Percentiles rank a stretch among this genome's conserved stretches.
These are phyloP conservation scores for Dentipellis fragilis DNA, from an alignment of 768 basidiomycete species.

Conservation along the genomic window DNA sequence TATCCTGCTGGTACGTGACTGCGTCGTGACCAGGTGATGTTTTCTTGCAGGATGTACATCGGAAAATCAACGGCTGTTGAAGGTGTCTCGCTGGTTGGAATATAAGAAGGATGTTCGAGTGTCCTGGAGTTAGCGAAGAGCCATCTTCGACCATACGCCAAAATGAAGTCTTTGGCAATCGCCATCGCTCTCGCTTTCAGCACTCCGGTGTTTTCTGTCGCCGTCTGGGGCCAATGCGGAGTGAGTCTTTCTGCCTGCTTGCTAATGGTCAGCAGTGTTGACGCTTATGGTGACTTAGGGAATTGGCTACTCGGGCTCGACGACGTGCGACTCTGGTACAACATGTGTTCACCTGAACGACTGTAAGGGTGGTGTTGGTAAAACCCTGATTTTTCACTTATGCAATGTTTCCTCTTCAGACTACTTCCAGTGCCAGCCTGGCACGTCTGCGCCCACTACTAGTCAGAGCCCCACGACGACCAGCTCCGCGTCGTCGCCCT, in stretches of 20 bases:
- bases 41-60: no score
- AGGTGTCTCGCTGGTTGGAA: no score
- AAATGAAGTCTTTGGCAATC: conserved; percentile 18
- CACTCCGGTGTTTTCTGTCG: conserved; percentile 19
- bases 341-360: conserved; percentile 31
- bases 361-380: conserved; percentile 22
- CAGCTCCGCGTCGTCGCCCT: conserved; percentile 11
- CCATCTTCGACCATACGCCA: background rate
- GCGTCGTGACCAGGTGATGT: background rate
- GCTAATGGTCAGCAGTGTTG: background rate
- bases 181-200: conserved; percentile 16
- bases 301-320: conserved; percentile 32
- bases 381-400: background rate
- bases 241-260: conserved; percentile 3
- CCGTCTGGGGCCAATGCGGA: conserved; percentile 45
- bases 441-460: conserved; percentile 20
- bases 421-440: conserved; percentile 40
- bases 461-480: conserved; percentile 19
- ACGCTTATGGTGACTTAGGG: conserved; percentile 16
- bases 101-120: no score
- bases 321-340: conserved; percentile 33
- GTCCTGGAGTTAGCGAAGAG: no score
- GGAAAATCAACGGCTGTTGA: no score
- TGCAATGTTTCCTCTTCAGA: conserved; percentile 18
- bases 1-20: no score